Conservation (phyloP, 345 rosid genomes). For the Noccaea bulbosa region DNA sequence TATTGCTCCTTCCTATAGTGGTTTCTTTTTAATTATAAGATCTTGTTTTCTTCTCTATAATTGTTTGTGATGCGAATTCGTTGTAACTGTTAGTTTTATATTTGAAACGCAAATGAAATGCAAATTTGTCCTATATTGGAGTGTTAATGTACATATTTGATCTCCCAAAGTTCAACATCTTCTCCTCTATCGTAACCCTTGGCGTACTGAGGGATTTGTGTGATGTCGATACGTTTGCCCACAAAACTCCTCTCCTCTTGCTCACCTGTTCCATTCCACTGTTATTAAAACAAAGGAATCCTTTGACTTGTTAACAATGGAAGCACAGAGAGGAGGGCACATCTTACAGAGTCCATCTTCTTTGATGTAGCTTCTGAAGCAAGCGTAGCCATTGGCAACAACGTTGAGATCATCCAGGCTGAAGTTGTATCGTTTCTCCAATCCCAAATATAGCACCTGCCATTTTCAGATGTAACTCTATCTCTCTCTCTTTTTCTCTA, state of each 20-base stretch:
- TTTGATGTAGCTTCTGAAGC: slow-evolving; percentile 60
- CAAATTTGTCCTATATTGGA: not conserved
- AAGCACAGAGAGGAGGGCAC: not conserved
- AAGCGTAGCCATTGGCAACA: slow-evolving; percentile 83
- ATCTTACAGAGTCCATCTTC: slow-evolving; percentile 45
- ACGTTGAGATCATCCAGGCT: slow-evolving; percentile 68
- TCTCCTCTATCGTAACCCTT: slow-evolving; percentile 66
- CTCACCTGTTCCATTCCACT: slow-evolving; percentile 23
- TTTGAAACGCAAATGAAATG: not conserved
- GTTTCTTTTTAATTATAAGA: not conserved
- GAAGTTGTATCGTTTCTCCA: slow-evolving; percentile 96
- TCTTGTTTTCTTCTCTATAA: not conserved
- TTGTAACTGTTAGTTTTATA: not conserved
- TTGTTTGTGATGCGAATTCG: not conserved
- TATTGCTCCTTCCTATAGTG: not conserved
- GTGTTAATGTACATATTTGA: slow-evolving; percentile 42
- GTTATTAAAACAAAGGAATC: not conserved
- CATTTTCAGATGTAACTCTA: not conserved
- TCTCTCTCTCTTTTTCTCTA: not conserved
- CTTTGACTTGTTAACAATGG: not conserved
- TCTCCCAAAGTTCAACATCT: slow-evolving; percentile 87
- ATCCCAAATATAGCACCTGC: slow-evolving; percentile 75
- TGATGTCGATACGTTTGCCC: slow-evolving; percentile 60
- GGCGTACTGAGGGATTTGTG: slow-evolving; percentile 62
- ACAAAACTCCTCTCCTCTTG: slow-evolving; percentile 44